These are phyloP conservation scores for Pseudocercospora vitis DNA, from an alignment of 2,329 filamentous ascomycete species.

Conservation along the genomic window DNA sequence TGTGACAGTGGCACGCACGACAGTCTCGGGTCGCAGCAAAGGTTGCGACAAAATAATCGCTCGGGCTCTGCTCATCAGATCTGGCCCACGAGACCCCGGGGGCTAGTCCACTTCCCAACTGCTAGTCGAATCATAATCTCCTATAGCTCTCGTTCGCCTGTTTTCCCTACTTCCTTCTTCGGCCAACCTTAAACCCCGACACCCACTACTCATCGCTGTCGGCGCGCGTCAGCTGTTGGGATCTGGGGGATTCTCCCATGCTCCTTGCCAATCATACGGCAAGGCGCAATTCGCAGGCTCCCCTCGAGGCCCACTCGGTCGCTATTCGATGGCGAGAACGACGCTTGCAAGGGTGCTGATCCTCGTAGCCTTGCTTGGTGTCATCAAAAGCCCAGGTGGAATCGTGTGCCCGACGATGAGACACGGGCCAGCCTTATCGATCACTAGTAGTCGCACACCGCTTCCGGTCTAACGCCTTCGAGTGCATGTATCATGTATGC, in stretches of 20 bases:
- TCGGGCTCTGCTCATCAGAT: not conserved
- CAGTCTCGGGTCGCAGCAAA: not conserved
- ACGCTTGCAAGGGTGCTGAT: slow-evolving; percentile 9
- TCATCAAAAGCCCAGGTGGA: not conserved
- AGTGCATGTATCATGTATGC: not conserved
- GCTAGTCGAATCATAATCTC: no score
- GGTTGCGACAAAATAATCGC: not conserved
- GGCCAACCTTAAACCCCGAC: slow-evolving; percentile 11
- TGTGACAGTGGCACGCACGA: not conserved
- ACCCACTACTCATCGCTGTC: slow-evolving; percentile 5
- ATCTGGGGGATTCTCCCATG: slow-evolving; percentile 2
- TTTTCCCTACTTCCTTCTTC: slow-evolving; percentile 12
- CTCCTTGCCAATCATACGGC: slow-evolving; percentile 10
- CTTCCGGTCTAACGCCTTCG: not conserved
- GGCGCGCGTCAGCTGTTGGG: slow-evolving; percentile 5
- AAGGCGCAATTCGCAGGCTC: slow-evolving; percentile 3
- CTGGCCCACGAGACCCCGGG: not conserved
- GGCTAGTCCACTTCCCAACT: no score
- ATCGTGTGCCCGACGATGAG: not conserved
- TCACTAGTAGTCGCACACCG: not conserved
- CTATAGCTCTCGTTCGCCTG: slow-evolving; percentile 3
- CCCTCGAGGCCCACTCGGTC: not conserved
- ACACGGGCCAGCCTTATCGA: not conserved
- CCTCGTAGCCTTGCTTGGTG: not conserved
- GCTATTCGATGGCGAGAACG: not conserved